These are phyloP conservation scores for Ensete glaucum DNA, from an alignment of 176 grass and related monocot genomes.

Conservation along the genomic window DNA sequence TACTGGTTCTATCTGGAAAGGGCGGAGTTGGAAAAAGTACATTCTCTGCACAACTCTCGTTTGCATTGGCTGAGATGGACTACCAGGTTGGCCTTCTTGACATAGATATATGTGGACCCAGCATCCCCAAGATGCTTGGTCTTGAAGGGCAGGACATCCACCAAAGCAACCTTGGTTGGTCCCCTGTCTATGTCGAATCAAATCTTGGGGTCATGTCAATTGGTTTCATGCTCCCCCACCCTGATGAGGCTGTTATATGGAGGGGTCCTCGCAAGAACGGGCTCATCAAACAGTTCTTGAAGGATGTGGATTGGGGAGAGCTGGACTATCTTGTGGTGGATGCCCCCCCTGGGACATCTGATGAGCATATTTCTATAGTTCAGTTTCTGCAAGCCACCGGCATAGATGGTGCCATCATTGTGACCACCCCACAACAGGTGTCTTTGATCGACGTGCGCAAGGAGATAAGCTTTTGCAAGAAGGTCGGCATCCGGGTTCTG, in stretches of 20 bases:
- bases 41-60: slow-evolving; percentile 60
- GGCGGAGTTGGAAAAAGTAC: slow-evolving; percentile 68
- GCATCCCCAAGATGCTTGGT: slow-evolving; percentile 70
- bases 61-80: slow-evolving; percentile 48
- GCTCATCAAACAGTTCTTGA: slow-evolving; percentile 76
- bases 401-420: slow-evolving; percentile 69
- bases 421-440: slow-evolving; percentile 84
- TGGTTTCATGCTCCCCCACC: slow-evolving; percentile 58
- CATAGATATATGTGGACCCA: slow-evolving; percentile 68
- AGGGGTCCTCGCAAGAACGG: slow-evolving; percentile 66
- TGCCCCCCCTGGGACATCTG: slow-evolving; percentile 56
- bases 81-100: slow-evolving; percentile 57
- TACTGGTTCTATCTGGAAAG: slow-evolving; percentile 66
- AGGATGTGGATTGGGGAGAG: slow-evolving; percentile 80
- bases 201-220: slow-evolving; percentile 82
- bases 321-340: slow-evolving; percentile 68
- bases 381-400: slow-evolving; percentile 82
- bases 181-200: slow-evolving; percentile 52
- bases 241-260: slow-evolving; percentile 67
- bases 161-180: slow-evolving; percentile 67
- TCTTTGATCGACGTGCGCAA: slow-evolving; percentile 61
- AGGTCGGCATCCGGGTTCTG: slow-evolving; percentile 52
- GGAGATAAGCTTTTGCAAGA: slow-evolving; percentile 74
- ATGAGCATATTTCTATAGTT: slow-evolving; percentile 92
- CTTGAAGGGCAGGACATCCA: slow-evolving; percentile 66